These are phyloP conservation scores for Epichloe gansuensis DNA, from an alignment of 2,329 filamentous ascomycete genomes.

Conservation along the genomic window DNA sequence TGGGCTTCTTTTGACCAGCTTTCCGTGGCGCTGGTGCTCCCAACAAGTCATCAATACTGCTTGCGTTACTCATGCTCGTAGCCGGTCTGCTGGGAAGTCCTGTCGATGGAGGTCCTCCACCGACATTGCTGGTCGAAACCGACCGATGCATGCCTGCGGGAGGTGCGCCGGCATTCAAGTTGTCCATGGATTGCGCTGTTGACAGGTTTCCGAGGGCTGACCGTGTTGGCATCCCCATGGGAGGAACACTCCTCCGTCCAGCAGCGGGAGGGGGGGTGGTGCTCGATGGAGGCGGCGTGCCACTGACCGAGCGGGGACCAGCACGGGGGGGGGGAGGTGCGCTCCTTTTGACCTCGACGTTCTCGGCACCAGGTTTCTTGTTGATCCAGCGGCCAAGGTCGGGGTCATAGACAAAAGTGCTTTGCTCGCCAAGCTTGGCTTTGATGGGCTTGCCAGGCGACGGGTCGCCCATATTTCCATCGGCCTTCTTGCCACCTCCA, in stretches of 20 bases:
- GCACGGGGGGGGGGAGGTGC: constrained; percentile 57
- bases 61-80: constrained; percentile 82
- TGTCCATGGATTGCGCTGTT: constrained; percentile 3
- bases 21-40: constrained; percentile 61
- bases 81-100: constrained; percentile 55
- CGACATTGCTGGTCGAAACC: constrained; percentile 31
- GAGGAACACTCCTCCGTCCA: constrained; percentile 19
- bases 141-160: constrained; percentile 33
- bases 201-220: neutral
- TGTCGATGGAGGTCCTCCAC: constrained; percentile 22
- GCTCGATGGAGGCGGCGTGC: constrained; percentile 35
- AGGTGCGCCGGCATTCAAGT: constrained; percentile 24
- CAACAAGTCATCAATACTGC: constrained; percentile 85
- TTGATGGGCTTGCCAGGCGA: constrained; percentile 57
- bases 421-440: constrained; percentile 90
- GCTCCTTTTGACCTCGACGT: constrained; percentile 42
- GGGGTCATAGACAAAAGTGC: constrained; percentile 84
- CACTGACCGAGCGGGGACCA: constrained; percentile 38
- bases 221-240: constrained; percentile 17
- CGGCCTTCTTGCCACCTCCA: constrained; percentile 51
- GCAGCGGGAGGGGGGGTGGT: constrained; percentile 23
- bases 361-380: constrained; percentile 69
- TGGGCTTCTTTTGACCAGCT: constrained; percentile 50
- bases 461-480: constrained; percentile 21
- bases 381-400: constrained; percentile 98